Evolutionary conservation across 129 eudicot species (phyloP).

Genomic region (Lactuca sativa): DNA sequence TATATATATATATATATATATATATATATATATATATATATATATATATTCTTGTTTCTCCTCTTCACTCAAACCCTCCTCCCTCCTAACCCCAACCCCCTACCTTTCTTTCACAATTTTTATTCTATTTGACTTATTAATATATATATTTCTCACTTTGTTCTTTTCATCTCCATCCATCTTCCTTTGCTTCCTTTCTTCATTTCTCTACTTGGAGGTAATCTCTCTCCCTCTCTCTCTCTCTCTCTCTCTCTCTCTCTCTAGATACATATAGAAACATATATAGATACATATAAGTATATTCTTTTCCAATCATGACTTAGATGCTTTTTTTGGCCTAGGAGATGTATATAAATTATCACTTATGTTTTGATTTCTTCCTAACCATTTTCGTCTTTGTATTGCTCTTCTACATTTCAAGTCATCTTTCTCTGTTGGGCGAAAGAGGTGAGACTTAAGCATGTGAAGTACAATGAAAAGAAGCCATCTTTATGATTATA

Average conservation of each 20-base stretch:
- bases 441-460: slow-evolving; percentile 20
- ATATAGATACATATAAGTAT: neutral
- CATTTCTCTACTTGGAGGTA: slow-evolving; percentile 57
- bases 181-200: slow-evolving; percentile 54
- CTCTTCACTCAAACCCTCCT: slow-evolving; percentile 40
- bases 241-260: slow-evolving; percentile 16
- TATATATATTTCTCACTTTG: slow-evolving; percentile 16
- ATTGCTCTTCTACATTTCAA: slow-evolving; percentile 11
- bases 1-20: neutral
- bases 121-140: neutral
- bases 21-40: no score
- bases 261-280: neutral
- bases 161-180: slow-evolving; percentile 23
- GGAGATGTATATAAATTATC: slow-evolving; percentile 18
- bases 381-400: slow-evolving; percentile 13
- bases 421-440: slow-evolving; percentile 15
- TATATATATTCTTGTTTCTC: slow-evolving; percentile 28
- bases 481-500: slow-evolving; percentile 7
- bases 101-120: slow-evolving; percentile 23
- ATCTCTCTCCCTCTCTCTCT: slow-evolving; percentile 31
- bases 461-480: slow-evolving; percentile 5
- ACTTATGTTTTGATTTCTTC: neutral
- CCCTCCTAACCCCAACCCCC: slow-evolving; percentile 32
- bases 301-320: slow-evolving; percentile 19
- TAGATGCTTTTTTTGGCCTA: slow-evolving; percentile 33